Percentiles rank a stretch among this genome's conserved stretches.
Evolutionary conservation across 2,329 filamentous ascomycete genomes (phyloP).

Genomic region (Alternaria postmessia): DNA sequence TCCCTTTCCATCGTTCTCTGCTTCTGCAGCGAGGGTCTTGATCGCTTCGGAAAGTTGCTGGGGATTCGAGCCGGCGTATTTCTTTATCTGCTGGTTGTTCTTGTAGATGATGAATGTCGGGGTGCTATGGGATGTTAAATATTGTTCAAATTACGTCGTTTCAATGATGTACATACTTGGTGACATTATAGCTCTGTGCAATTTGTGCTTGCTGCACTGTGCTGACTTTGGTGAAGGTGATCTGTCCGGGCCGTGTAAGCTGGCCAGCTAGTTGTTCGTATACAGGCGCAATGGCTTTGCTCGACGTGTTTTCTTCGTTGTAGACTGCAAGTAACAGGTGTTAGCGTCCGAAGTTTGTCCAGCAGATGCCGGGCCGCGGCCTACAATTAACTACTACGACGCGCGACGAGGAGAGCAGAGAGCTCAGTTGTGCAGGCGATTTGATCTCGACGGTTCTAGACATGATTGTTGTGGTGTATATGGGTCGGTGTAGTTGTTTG

Average conservation of each 20-base stretch:
- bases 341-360: slow-evolving; percentile 34
- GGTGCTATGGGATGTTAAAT: slow-evolving; percentile 59
- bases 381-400: slow-evolving; percentile 90
- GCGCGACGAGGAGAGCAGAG: slow-evolving; percentile 74
- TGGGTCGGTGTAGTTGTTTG: slow-evolving; percentile 17
- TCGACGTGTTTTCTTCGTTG: slow-evolving; percentile 85
- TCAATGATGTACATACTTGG: slow-evolving; percentile 59
- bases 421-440: slow-evolving; percentile 52
- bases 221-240: slow-evolving; percentile 90
- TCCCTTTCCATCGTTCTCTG: slow-evolving; percentile 57
- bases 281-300: slow-evolving; percentile 81
- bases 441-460: slow-evolving; percentile 55
- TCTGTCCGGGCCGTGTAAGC: slow-evolving; percentile 73
- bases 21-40: slow-evolving; percentile 73
- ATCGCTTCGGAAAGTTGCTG: slow-evolving; percentile 74
- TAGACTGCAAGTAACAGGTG: slow-evolving; percentile 68
- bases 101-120: slow-evolving; percentile 90
- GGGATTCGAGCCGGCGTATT: slow-evolving; percentile 77
- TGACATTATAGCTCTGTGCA: slow-evolving; percentile 75
- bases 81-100: slow-evolving; percentile 71
- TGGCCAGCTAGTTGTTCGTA: slow-evolving; percentile 79
- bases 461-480: slow-evolving; percentile 47
- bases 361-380: slow-evolving; percentile 49
- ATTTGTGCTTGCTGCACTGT: slow-evolving; percentile 79
- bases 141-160: slow-evolving; percentile 19